Conservation (phyloP, 768 basidiomycete species). For the Rubroboletus satanas region DNA sequence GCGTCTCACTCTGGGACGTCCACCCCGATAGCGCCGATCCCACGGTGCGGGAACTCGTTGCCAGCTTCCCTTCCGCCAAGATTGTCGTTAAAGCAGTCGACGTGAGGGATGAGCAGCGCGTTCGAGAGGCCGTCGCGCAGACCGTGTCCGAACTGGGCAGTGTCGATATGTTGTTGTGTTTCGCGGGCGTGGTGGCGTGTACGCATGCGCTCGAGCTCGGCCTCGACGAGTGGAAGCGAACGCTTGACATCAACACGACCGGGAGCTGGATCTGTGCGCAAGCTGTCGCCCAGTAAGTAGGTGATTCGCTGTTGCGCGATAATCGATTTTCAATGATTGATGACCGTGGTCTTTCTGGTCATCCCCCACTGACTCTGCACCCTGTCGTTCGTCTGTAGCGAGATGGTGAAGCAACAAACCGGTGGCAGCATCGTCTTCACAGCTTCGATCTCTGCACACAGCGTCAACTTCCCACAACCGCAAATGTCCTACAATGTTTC, state of each 20-base stretch:
- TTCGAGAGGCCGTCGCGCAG: conserved; percentile 27
- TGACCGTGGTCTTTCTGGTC: not conserved
- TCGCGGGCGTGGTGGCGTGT: conserved; percentile 39
- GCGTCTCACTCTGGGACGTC: conserved; percentile 27
- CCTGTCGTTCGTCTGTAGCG: conserved; percentile 17
- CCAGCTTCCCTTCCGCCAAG: conserved; percentile 29
- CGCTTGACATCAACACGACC: conserved; percentile 42
- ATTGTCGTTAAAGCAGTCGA: conserved; percentile 35
- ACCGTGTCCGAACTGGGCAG: conserved; percentile 31
- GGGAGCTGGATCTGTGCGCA: conserved; percentile 46
- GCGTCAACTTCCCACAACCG: conserved; percentile 40
- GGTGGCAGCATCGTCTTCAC: conserved; percentile 43
- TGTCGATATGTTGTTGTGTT: conserved; percentile 40
- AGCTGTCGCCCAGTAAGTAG: conserved; percentile 36
- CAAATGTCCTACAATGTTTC: conserved; percentile 42
- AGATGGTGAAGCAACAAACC: conserved; percentile 40
- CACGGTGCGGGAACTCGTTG: conserved; percentile 19
- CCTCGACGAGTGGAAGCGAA: conserved; percentile 34
- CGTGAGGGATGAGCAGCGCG: conserved; percentile 22
- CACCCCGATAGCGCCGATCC: conserved; percentile 4
- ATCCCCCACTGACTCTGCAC: not conserved
- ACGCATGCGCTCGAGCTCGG: conserved; percentile 32
- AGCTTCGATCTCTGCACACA: conserved; percentile 42
- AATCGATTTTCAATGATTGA: not conserved
- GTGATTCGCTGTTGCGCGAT: not conserved